A percentile compares a stretch with the other conserved stretches of the same genome.
These are phyloP conservation scores for Oidium heveae DNA, from an alignment of 2,329 filamentous ascomycete species.

Conservation along the genomic window DNA sequence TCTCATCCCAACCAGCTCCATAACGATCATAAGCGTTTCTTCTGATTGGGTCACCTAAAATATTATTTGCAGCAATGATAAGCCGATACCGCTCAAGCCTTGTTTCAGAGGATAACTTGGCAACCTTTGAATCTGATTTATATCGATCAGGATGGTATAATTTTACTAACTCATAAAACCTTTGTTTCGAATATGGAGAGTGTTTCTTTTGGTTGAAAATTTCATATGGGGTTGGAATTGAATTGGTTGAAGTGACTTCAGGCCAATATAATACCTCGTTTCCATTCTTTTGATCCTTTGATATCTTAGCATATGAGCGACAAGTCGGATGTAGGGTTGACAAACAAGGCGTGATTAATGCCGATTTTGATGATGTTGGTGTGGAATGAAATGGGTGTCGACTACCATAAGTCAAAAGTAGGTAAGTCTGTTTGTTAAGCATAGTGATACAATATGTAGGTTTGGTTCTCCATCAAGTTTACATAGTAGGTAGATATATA, in stretches of 20 bases:
- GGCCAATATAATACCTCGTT: slow-evolving; percentile 10
- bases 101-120: slow-evolving; percentile 28
- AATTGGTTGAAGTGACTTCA: slow-evolving; percentile 10
- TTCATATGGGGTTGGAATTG: slow-evolving; percentile 52
- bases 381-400: slow-evolving; percentile 14
- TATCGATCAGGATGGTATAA: slow-evolving; percentile 74
- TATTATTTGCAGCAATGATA: slow-evolving; percentile 64
- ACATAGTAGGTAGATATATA: no score
- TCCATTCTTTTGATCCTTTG: slow-evolving; percentile 15
- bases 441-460: slow-evolving; percentile 11
- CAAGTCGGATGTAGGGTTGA: slow-evolving; percentile 6
- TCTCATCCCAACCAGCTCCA: slow-evolving; percentile 53
- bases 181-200: slow-evolving; percentile 54
- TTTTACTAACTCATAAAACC: slow-evolving; percentile 82
- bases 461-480: background rate
- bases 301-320: slow-evolving; percentile 16
- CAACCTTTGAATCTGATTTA: slow-evolving; percentile 15
- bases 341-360: slow-evolving; percentile 6
- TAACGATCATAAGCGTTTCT: slow-evolving; percentile 60
- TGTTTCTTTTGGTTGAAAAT: slow-evolving; percentile 39
- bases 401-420: slow-evolving; percentile 16
- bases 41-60: slow-evolving; percentile 60
- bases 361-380: slow-evolving; percentile 11
- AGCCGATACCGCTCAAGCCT: slow-evolving; percentile 78
- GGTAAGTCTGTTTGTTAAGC: slow-evolving; percentile 19